These are phyloP conservation scores for Oldenlandia corymbosa DNA, from an alignment of 257 asterid genomes.

Conservation along the genomic window DNA sequence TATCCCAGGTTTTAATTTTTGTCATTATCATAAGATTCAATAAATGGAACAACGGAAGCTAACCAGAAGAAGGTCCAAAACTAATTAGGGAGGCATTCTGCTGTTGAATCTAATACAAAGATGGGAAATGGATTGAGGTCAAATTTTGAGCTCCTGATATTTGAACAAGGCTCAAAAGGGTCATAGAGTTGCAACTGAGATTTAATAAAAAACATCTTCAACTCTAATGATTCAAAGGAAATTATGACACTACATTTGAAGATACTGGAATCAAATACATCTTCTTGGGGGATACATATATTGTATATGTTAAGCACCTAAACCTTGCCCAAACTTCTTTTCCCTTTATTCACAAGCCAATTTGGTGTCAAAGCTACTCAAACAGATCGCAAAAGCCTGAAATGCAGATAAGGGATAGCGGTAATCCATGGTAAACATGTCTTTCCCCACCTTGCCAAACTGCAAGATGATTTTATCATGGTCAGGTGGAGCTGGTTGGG, in stretches of 20 bases:
- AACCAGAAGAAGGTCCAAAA: not conserved
- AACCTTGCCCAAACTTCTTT: not conserved
- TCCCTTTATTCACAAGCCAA: constrained; percentile 76
- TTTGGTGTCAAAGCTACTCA: constrained; percentile 94
- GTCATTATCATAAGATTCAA: too few species aligned
- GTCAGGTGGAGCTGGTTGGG: constrained; percentile 46
- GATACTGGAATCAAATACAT: not conserved
- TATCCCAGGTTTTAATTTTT: too few species aligned
- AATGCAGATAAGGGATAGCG: constrained; percentile 82
- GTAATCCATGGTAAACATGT: constrained; percentile 90
- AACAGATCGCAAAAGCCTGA: constrained; percentile 86
- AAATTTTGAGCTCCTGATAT: not conserved
- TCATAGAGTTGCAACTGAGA: constrained; percentile 2
- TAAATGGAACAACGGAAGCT: too few species aligned
- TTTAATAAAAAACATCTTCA: not conserved
- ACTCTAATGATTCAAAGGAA: constrained; percentile 8
- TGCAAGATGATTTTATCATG: constrained; percentile 86
- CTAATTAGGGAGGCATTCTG: not conserved
- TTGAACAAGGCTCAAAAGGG: not conserved
- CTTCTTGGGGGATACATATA: constrained; percentile 7
- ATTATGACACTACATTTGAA: not conserved
- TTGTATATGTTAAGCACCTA: constrained; percentile 13
- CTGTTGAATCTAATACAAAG: constrained; percentile 4
- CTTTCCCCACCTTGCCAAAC: constrained; percentile 86
- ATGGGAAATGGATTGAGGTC: not conserved